Percentiles rank a stretch among this genome's conserved stretches.
phyloP scores from a whole-genome alignment of 441 rosid species.

The Geranium incanum region DNA sequence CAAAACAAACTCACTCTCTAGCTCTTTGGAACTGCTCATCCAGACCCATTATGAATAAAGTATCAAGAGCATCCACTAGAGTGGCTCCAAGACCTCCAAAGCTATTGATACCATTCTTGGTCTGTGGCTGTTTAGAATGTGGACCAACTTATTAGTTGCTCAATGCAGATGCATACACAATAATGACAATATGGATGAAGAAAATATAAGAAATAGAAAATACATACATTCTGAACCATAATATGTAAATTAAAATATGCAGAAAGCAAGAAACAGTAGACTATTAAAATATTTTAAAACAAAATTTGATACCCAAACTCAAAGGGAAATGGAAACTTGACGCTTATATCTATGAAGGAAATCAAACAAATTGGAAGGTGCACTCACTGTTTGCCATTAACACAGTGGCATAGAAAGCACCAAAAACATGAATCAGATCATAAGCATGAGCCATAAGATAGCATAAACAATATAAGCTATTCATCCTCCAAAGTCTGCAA shows the following conservation, averaged over 20 bases:
- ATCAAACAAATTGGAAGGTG: not conserved
- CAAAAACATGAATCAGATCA: not conserved
- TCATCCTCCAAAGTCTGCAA: not conserved
- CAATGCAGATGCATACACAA: not conserved
- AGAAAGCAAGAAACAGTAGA: not conserved
- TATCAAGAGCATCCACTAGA: constrained; percentile 6
- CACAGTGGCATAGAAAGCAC: not conserved
- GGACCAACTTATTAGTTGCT: not conserved
- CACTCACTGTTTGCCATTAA: not conserved
- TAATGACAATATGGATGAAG: not conserved
- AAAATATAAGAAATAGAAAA: not conserved
- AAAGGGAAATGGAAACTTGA: not conserved
- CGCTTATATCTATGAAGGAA: not conserved
- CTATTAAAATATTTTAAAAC: not conserved
- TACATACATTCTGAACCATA: not conserved
- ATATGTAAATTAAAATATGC: not conserved
- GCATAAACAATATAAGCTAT: not conserved
- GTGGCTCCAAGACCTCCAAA: constrained; percentile 4
- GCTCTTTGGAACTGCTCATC: constrained; percentile 8
- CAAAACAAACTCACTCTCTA: constrained; percentile 7
- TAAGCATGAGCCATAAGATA: not conserved
- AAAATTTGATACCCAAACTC: not conserved
- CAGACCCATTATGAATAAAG: constrained; percentile 5
- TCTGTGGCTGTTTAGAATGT: constrained; percentile 5
- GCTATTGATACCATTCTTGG: constrained; percentile 5